phyloP scores from a whole-genome alignment of 176 grass and related monocot genomes.

The Eleusine coracana region DNA sequence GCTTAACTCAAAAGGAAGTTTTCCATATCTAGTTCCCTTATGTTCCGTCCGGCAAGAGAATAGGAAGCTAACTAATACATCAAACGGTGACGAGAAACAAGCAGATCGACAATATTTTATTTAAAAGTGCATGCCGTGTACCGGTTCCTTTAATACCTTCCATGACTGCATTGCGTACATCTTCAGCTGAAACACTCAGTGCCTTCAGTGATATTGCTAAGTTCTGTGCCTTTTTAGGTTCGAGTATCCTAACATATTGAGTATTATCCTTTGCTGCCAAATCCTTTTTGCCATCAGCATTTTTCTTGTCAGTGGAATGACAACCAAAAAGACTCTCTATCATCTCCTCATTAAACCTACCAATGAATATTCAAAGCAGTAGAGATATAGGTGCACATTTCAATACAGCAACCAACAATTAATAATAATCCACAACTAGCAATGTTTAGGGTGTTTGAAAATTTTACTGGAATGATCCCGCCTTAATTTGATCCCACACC shows the following conservation, averaged over 20 bases:
- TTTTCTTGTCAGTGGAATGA: conserved; percentile 45
- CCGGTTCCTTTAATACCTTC: conserved; percentile 53
- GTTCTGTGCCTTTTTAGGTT: conserved; percentile 85
- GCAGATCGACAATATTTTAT: not conserved
- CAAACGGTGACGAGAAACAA: not conserved
- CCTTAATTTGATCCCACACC: conserved; percentile 92
- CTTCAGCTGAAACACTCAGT: conserved; percentile 63
- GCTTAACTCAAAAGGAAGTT: not conserved
- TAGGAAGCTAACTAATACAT: not conserved
- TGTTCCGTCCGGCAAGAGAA: not conserved
- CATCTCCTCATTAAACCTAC: conserved; percentile 89
- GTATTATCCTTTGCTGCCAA: conserved; percentile 35
- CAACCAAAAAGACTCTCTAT: conserved; percentile 88
- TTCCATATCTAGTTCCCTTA: not conserved
- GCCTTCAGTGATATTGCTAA: conserved; percentile 91
- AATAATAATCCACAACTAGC: conserved; percentile 11
- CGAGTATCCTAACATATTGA: conserved; percentile 70
- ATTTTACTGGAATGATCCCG: conserved; percentile 94
- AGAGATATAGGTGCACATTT: not conserved
- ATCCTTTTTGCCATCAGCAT: conserved; percentile 54
- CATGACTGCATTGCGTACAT: conserved; percentile 66
- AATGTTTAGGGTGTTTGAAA: not conserved
- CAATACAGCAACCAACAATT: not conserved
- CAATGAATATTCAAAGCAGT: conserved; percentile 24
- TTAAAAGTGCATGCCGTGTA: not conserved